Conservation (phyloP, 352 stramenopile species). For the Blastocystis sp. region DNA sequence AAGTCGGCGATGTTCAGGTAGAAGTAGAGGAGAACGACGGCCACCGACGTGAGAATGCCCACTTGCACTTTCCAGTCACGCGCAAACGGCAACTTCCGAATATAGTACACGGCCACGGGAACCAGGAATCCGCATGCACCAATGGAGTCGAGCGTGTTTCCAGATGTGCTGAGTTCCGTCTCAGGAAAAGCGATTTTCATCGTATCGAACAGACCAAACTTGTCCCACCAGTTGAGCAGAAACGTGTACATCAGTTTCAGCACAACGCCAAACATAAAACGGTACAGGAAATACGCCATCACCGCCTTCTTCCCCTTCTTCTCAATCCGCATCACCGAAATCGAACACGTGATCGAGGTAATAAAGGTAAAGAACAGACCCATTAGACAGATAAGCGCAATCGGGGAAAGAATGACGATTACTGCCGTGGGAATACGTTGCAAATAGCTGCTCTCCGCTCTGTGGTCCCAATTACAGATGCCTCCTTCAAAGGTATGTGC, state of each 20-base stretch:
- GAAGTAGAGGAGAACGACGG: not conserved
- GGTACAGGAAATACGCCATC: slow-evolving; percentile 38
- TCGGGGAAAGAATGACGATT: not conserved
- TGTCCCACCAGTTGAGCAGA: slow-evolving; percentile 1
- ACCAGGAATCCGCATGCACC: slow-evolving; percentile 28
- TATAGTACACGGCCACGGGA: not conserved
- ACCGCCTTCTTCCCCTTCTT: slow-evolving; percentile 18
- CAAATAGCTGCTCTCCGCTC: not conserved
- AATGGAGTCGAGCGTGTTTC: slow-evolving; percentile 27
- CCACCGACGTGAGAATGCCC: not conserved
- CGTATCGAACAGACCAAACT: slow-evolving; percentile 25
- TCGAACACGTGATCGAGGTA: slow-evolving; percentile 47
- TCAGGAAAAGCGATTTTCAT: slow-evolving; percentile 2
- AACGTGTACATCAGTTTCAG: slow-evolving; percentile 2
- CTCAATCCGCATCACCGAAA: slow-evolving; percentile 41
- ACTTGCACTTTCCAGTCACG: not conserved
- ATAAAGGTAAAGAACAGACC: slow-evolving; percentile 51
- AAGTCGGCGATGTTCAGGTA: slow-evolving; percentile 26
- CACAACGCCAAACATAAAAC: slow-evolving; percentile 36
- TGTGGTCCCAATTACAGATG: slow-evolving; percentile 18
- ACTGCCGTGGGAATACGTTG: not conserved
- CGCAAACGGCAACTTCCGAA: not conserved
- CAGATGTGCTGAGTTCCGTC: not conserved
- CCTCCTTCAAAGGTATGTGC: slow-evolving; percentile 38
- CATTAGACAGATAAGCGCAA: slow-evolving; percentile 26